phyloP scores from a whole-genome alignment of 2,329 filamentous ascomycete genomes.

The Aschersonia sp. region DNA sequence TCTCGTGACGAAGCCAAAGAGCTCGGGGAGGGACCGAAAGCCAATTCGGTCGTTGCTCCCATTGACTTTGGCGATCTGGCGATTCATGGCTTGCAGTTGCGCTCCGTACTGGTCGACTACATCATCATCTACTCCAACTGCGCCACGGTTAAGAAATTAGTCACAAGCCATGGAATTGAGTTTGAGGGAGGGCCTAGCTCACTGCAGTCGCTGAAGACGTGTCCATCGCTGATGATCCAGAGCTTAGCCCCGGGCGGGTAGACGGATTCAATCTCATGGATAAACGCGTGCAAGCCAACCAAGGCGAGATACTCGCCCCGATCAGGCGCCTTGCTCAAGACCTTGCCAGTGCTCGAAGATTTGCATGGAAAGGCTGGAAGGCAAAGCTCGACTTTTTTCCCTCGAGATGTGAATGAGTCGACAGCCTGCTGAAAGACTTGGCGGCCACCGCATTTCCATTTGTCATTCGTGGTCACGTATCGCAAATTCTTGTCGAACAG shows the following conservation, averaged over 20 bases:
- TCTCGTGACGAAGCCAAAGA: conserved; percentile 13
- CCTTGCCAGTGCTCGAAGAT: conserved; percentile 20
- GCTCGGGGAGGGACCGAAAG: conserved; percentile 13
- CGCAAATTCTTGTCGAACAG: conserved; percentile 12
- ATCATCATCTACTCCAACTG: conserved; percentile 26
- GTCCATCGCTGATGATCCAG: conserved; percentile 24
- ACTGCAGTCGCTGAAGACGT: conserved; percentile 27
- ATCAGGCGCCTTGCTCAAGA: conserved; percentile 16
- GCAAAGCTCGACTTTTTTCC: conserved; percentile 12
- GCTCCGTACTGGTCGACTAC: conserved; percentile 23
- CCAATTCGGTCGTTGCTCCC: conserved; percentile 11
- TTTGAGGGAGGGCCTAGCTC: neutral
- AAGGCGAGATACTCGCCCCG: conserved; percentile 19
- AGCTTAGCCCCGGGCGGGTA: conserved; percentile 18
- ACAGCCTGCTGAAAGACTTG: conserved; percentile 9
- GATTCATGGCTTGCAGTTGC: conserved; percentile 21
- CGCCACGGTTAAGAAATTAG: neutral
- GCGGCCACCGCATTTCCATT: conserved; percentile 10
- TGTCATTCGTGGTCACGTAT: conserved; percentile 9
- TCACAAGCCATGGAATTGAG: neutral
- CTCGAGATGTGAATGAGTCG: conserved; percentile 9
- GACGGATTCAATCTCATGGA: conserved; percentile 13
- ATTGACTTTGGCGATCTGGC: conserved; percentile 9
- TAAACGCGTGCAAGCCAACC: conserved; percentile 14
- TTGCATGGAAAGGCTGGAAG: conserved; percentile 25